Percentiles rank a stretch among this genome's conserved stretches.
phyloP scores from a whole-genome alignment of 352 stramenopile species.

The Globisporangium nodosum region DNA sequence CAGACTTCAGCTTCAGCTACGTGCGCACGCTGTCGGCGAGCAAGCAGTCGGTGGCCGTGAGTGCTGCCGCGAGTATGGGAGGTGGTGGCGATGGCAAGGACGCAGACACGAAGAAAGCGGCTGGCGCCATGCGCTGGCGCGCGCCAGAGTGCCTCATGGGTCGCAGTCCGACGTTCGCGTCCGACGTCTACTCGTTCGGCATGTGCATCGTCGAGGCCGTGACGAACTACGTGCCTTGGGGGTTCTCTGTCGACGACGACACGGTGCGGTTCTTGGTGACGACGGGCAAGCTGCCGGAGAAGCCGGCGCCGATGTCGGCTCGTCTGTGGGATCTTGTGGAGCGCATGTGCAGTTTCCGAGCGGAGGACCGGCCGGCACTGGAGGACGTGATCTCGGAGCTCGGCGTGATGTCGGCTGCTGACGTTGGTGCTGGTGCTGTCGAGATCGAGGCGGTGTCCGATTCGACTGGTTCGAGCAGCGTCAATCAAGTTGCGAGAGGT shows the following conservation, averaged over 20 bases:
- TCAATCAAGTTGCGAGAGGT: no score
- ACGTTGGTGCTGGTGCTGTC: not conserved
- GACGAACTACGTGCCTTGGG: not conserved
- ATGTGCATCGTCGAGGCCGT: constrained; percentile 8
- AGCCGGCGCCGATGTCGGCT: not conserved
- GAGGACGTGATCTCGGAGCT: no score
- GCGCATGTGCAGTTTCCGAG: not conserved
- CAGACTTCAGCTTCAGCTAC: constrained; percentile 5
- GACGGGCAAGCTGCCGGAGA: not conserved
- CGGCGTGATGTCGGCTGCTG: no score
- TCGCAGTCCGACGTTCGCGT: not conserved
- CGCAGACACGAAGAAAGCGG: no score
- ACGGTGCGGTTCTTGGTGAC: constrained; percentile 25
- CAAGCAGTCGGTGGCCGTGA: not conserved
- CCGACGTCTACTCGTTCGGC: constrained; percentile 3
- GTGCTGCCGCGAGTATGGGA: no score
- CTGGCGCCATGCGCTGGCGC: not conserved
- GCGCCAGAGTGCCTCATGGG: not conserved
- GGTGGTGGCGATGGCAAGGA: not conserved
- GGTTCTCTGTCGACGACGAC: not conserved
- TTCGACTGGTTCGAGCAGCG: no score
- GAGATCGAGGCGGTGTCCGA: no score
- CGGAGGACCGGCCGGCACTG: not conserved
- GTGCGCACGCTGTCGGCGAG: constrained; percentile 1
- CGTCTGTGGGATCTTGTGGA: not conserved